These are phyloP conservation scores for Neurospora hispaniola DNA, from an alignment of 495 filamentous ascomycete genomes.

Conservation along the genomic window DNA sequence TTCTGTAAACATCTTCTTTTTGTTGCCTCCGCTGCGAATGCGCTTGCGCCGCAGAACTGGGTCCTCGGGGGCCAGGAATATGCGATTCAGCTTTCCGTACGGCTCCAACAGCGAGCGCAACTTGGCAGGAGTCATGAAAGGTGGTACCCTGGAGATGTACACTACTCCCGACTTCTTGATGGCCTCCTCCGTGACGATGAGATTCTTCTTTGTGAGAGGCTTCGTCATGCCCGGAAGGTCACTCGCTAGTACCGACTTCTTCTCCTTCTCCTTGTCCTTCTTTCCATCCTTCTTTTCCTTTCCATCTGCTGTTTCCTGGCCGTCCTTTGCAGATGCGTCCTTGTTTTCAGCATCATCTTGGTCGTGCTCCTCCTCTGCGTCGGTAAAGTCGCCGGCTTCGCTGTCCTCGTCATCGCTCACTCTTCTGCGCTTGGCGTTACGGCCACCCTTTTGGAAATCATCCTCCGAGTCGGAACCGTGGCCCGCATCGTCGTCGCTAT, in stretches of 20 bases:
- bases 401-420: constrained; percentile 34
- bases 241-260: constrained; percentile 10
- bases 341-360: constrained; percentile 9
- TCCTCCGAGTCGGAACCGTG: constrained; percentile 62
- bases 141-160: constrained; percentile 84
- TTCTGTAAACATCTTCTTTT: constrained; percentile 77
- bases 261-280: constrained; percentile 9
- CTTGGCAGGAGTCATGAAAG: constrained; percentile 85
- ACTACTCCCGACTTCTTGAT: constrained; percentile 64
- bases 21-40: constrained; percentile 65
- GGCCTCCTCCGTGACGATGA: constrained; percentile 45
- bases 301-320: constrained; percentile 10
- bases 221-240: constrained; percentile 37
- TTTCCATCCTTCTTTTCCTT: constrained; percentile 11
- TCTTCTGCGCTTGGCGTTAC: constrained; percentile 57
- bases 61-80: constrained; percentile 81
- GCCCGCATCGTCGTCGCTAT: constrained; percentile 56
- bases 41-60: constrained; percentile 47
- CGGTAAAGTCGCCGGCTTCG: constrained; percentile 22
- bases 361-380: constrained; percentile 23
- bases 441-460: constrained; percentile 52
- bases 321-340: constrained; percentile 6
- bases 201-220: constrained; percentile 47
- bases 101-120: constrained; percentile 65
- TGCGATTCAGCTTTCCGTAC: constrained; percentile 69